phyloP scores from a whole-genome alignment of 306 rosid species.

The Herpetospermum pedunculosum region DNA sequence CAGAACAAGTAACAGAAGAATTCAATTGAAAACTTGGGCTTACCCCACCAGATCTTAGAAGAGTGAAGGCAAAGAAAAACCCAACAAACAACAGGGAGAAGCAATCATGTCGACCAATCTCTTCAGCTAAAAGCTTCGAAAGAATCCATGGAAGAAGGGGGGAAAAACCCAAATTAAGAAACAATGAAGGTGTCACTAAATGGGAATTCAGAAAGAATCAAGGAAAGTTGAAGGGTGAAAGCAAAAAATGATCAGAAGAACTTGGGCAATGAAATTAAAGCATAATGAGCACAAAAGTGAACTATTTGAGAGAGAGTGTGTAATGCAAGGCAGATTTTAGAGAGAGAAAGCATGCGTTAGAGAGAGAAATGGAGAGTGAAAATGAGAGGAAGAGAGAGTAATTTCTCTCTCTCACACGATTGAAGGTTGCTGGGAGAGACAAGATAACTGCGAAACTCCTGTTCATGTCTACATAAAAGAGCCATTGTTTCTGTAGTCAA shows the following conservation, averaged over 20 bases:
- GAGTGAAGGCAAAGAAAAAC: constrained; percentile 39
- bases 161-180: constrained; percentile 16
- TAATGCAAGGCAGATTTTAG: neutral
- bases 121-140: constrained; percentile 32
- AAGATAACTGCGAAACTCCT: constrained; percentile 13
- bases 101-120: constrained; percentile 42
- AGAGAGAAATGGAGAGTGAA: neutral
- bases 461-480: constrained; percentile 26
- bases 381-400: constrained; percentile 1
- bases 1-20: constrained; percentile 9
- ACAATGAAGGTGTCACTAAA: constrained; percentile 14
- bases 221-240: constrained; percentile 11
- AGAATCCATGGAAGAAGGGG: constrained; percentile 17
- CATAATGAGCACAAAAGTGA: neutral
- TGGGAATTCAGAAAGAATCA: constrained; percentile 18
- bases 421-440: constrained; percentile 14
- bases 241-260: neutral
- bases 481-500: constrained; percentile 27
- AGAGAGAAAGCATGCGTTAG: constrained; percentile 10
- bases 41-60: constrained; percentile 75
- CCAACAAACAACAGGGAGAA: constrained; percentile 28
- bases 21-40: constrained; percentile 16
- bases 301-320: neutral
- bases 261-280: neutral
- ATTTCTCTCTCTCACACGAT: constrained; percentile 1